Evolutionary conservation across 1,284 basidiomycete species (phyloP).

Genomic region (Rhizoctonia solani): DNA sequence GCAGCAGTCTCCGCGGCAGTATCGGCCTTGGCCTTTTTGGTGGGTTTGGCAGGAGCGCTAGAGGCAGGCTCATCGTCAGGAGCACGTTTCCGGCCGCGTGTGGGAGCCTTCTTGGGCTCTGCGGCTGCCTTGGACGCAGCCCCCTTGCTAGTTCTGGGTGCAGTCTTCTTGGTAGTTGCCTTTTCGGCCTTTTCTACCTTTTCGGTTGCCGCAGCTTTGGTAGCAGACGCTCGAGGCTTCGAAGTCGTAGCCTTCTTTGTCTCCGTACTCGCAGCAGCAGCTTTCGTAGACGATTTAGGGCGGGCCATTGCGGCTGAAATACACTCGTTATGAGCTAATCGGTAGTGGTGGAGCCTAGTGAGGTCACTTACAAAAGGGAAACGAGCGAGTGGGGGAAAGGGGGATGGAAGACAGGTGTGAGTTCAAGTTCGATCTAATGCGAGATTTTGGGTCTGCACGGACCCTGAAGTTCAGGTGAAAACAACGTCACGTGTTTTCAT

Average conservation of each 20-base stretch:
- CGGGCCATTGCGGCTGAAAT: neutral
- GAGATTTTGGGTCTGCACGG: slow-evolving; percentile 19
- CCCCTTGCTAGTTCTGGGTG: neutral
- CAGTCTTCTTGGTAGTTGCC: neutral
- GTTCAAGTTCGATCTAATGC: slow-evolving; percentile 3
- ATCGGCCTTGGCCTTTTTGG: slow-evolving; percentile 20
- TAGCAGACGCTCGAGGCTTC: neutral
- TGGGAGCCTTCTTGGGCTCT: slow-evolving; percentile 20
- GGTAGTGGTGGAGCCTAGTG: neutral
- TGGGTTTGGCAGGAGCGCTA: neutral
- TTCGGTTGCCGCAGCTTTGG: neutral
- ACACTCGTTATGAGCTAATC: no score
- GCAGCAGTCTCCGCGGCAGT: neutral
- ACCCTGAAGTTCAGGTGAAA: slow-evolving; percentile 25
- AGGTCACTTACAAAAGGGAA: neutral
- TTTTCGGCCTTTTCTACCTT: neutral
- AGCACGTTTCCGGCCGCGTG: slow-evolving; percentile 27
- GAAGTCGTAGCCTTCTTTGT: slow-evolving; percentile 1
- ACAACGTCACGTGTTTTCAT: slow-evolving; percentile 24
- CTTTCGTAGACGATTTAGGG: neutral
- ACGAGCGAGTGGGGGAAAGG: slow-evolving; percentile 1
- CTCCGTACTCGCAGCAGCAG: neutral
- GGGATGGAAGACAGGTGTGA: neutral
- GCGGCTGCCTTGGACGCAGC: neutral
- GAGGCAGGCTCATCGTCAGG: neutral